These are phyloP conservation scores for Pseudogymnoascus sp. DNA, from an alignment of 2,329 filamentous ascomycete genomes.

Conservation along the genomic window DNA sequence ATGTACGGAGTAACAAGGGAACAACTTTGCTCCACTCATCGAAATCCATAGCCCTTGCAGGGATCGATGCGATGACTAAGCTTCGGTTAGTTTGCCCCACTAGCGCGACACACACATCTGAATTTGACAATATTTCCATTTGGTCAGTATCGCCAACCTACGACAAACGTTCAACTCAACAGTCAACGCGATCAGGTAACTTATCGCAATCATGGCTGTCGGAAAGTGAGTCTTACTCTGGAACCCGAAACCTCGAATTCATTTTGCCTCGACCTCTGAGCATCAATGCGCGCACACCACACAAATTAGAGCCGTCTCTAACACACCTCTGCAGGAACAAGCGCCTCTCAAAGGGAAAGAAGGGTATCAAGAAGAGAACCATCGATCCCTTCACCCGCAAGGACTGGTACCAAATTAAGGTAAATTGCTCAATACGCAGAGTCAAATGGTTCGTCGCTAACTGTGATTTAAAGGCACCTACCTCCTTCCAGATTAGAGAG, in stretches of 20 bases:
- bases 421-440: constrained; percentile 31
- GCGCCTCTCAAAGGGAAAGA: constrained; percentile 99
- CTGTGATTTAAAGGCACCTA: constrained; percentile 59
- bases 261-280: constrained; percentile 14
- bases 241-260: constrained; percentile 9
- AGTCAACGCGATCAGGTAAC: constrained; percentile 24
- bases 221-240: constrained; percentile 54
- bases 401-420: constrained; percentile 98
- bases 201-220: constrained; percentile 70
- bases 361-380: constrained; percentile 99
- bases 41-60: constrained; percentile 1
- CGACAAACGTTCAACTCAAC: constrained; percentile 16
- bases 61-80: constrained; percentile 3
- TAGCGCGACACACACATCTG: constrained; percentile 9
- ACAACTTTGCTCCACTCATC: not conserved
- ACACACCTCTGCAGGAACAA: constrained; percentile 67
- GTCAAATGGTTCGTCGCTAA: constrained; percentile 19
- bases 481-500: constrained; percentile 94
- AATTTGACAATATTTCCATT: constrained; percentile 10
- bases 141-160: constrained; percentile 9
- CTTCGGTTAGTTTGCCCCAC: constrained; percentile 9
- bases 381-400: constrained; percentile 96
- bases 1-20: not conserved
- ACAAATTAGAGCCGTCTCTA: constrained; percentile 18
- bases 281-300: not conserved